Percentiles rank a stretch among this genome's conserved stretches.
These are phyloP conservation scores for Neonothopanus nambi DNA, from an alignment of 1,284 basidiomycete genomes.

Conservation along the genomic window DNA sequence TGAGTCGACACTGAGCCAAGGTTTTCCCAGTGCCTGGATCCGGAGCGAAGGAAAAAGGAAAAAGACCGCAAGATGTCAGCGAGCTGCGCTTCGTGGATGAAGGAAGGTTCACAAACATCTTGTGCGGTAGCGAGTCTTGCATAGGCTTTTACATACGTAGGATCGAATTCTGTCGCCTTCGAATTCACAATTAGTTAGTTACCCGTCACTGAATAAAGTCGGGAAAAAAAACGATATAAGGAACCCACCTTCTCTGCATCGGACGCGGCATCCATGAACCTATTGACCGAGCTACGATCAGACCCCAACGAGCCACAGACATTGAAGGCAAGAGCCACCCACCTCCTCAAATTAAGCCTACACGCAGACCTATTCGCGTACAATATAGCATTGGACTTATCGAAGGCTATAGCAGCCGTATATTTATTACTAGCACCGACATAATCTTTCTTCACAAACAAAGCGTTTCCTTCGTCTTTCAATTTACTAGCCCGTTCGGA, in stretches of 20 bases:
- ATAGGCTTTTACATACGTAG: constrained; percentile 18
- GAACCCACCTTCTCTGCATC: constrained; percentile 15
- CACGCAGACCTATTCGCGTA: constrained; percentile 24
- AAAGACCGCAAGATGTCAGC: not conserved
- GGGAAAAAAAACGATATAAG: not conserved
- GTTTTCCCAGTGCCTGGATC: constrained; percentile 2
- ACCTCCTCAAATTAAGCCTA: no score
- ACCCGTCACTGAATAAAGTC: not conserved
- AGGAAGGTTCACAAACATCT: constrained; percentile 14
- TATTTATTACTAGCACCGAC: constrained; percentile 29
- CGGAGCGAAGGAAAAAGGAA: no score
- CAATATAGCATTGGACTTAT: constrained; percentile 17
- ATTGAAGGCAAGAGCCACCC: constrained; percentile 9
- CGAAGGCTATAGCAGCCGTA: constrained; percentile 18
- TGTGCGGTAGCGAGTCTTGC: constrained; percentile 17
- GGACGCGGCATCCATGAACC: constrained; percentile 17
- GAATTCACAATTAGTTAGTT: not conserved
- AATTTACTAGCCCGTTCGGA: not conserved
- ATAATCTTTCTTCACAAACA: constrained; percentile 51
- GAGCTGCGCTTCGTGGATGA: not conserved
- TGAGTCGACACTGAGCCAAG: not conserved
- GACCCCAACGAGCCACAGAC: no score
- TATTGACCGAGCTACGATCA: no score
- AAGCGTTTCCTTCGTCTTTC: constrained; percentile 14
- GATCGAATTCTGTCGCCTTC: constrained; percentile 18